A percentile compares a stretch with the other conserved stretches of the same genome.
Evolutionary conservation across 257 asterid genomes (phyloP).

Genomic region (Avicennia marina): DNA sequence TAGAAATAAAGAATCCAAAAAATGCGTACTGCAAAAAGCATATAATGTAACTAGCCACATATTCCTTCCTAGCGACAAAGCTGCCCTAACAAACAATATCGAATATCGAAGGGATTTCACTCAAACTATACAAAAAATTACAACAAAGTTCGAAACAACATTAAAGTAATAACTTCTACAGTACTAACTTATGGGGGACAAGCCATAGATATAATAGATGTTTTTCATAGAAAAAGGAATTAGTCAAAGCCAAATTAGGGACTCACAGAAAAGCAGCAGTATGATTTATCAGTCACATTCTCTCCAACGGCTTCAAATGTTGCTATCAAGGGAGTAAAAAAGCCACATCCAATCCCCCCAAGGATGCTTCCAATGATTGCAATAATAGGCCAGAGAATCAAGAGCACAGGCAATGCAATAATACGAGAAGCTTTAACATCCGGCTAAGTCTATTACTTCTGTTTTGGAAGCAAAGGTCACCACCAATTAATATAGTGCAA

Average conservation of each 20-base stretch:
- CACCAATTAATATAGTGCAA: background rate
- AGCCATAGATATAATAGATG: too few relatives aligned
- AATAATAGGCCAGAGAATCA: conserved; percentile 60
- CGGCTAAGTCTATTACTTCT: conserved; percentile 80
- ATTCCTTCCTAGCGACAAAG: too few relatives aligned
- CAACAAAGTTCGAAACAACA: too few relatives aligned
- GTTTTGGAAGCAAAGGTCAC: conserved; percentile 7
- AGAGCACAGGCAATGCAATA: conserved; percentile 51
- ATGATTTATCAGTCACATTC: conserved; percentile 45
- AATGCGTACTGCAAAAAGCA: background rate
- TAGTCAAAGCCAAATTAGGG: background rate
- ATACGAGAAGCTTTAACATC: conserved; percentile 52
- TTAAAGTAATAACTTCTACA: too few relatives aligned
- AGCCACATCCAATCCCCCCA: conserved; percentile 76
- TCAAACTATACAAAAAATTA: too few relatives aligned
- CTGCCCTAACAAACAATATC: too few relatives aligned
- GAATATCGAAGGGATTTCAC: too few relatives aligned
- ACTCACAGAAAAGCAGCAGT: conserved; percentile 73
- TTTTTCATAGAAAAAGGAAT: background rate
- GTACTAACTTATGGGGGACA: too few relatives aligned
- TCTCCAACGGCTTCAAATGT: conserved; percentile 84
- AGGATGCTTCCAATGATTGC: conserved; percentile 63
- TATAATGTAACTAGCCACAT: too few relatives aligned
- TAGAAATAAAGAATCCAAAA: background rate
- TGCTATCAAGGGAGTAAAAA: conserved; percentile 76